Percentiles rank a stretch among this genome's conserved stretches.
phyloP scores from a whole-genome alignment of 1,284 basidiomycete genomes.

The Agroathelia rolfsii region DNA sequence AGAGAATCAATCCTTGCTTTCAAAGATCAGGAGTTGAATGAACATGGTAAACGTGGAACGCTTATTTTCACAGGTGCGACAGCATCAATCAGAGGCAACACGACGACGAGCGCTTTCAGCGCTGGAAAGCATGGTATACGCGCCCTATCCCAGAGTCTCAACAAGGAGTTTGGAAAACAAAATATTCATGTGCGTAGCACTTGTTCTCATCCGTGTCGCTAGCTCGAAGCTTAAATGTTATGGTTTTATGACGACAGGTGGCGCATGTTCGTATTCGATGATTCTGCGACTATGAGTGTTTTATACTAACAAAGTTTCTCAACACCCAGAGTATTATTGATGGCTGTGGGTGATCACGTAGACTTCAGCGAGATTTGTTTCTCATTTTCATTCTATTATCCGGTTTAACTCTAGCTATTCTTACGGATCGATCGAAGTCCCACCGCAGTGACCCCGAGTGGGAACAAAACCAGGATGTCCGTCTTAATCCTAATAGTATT shows the following conservation, averaged over 20 bases:
- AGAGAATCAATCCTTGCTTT: conserved; percentile 53
- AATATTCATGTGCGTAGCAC: conserved; percentile 70
- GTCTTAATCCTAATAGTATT: conserved; percentile 54
- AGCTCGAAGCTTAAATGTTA: not conserved
- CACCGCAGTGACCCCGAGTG: conserved; percentile 26
- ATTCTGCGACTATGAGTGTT: conserved; percentile 2
- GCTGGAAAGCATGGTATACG: conserved; percentile 60
- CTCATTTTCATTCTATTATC: conserved; percentile 1
- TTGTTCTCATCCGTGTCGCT: conserved; percentile 7
- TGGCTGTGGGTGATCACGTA: conserved; percentile 35
- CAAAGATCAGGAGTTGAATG: conserved; percentile 44
- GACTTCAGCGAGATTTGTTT: conserved; percentile 4
- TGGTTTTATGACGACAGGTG: too few species aligned
- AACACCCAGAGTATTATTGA: conserved; percentile 59
- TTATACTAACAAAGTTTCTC: conserved; percentile 12
- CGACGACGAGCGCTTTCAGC: conserved; percentile 55
- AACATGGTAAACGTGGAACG: conserved; percentile 46
- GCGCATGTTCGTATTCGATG: conserved; percentile 40
- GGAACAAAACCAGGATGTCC: conserved; percentile 34
- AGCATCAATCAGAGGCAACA: conserved; percentile 54
- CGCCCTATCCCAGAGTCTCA: conserved; percentile 64
- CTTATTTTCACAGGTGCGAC: conserved; percentile 77
- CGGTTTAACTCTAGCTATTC: conserved; percentile 26
- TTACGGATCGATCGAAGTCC: conserved; percentile 32
- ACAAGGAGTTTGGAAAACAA: conserved; percentile 71